A percentile compares a stretch with the other conserved stretches of the same genome.
phyloP scores from a whole-genome alignment of 192 early-diverging fungal genomes.

The Diversispora eburnea region DNA sequence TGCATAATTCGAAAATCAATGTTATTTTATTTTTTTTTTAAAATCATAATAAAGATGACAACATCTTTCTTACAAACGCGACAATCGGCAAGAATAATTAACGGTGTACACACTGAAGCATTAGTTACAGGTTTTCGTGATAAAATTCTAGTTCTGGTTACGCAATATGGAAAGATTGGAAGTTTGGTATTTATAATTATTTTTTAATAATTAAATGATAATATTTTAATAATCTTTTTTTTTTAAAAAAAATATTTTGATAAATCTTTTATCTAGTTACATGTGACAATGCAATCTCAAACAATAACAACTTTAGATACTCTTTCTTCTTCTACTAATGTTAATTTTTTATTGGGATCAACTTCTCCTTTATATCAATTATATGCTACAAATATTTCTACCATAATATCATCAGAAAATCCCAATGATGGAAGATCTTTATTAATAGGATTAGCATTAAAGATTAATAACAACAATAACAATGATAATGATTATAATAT shows the following conservation, averaged over 20 bases:
- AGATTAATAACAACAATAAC: constrained; percentile 32
- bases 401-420: constrained; percentile 48
- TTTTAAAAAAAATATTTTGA: too few relatives aligned
- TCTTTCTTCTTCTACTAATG: constrained; percentile 6
- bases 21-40: too few relatives aligned
- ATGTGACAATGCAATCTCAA: too few relatives aligned
- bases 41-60: too few relatives aligned
- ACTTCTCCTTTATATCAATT: constrained; percentile 43
- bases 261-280: background rate
- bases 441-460: constrained; percentile 48
- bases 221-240: background rate
- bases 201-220: background rate
- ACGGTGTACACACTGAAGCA: constrained; percentile 49
- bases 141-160: constrained; percentile 51
- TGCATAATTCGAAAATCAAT: too few relatives aligned
- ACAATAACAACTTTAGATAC: constrained; percentile 1
- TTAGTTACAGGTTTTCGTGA: constrained; percentile 46
- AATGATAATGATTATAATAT: constrained; percentile 26
- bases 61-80: constrained; percentile 29
- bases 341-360: constrained; percentile 45
- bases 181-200: constrained; percentile 42
- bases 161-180: constrained; percentile 53
- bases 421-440: constrained; percentile 45
- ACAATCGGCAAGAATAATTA: constrained; percentile 41
- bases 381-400: constrained; percentile 51